Evolutionary conservation across 176 grass and related monocot species (phyloP), one percentile per base, ranked within the genome.

Genomic region (Chloris gayana): DNA sequence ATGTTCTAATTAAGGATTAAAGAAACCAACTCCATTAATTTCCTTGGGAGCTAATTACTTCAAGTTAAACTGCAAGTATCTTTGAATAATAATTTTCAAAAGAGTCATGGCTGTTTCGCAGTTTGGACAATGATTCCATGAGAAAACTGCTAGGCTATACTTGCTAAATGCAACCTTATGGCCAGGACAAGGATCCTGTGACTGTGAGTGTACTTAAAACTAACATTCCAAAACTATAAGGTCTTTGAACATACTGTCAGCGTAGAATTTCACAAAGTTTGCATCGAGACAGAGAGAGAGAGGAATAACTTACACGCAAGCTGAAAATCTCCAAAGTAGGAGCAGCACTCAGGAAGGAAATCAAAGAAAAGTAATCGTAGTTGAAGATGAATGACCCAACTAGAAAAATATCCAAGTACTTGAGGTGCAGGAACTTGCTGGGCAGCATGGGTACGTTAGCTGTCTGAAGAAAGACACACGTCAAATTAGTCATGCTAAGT

Each of bases 361-460:
- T 46, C 63, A 79, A 50, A 67, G 45, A 68, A 27, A 79, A 54
- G 15, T 54, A 79, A 50, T 79, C 77, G 5, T 60, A 18, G 53
- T 7, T 0, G 13, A 7, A 57, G 73, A 41, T 2, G 1, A 10
- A 42, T 15, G 22, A 35, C 54, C n/a, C 76, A 2, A 24, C 2
- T 26, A 66, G 2, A 5, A 1, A 41, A 67, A 79, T 38, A 14
- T 13, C 10, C 19, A 79, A 65, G 76, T 67, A 49, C 63, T 79
- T 79, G 64, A 67, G 76, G 76, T 13, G 33, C 22, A 68, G 22
- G 31, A 79, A 79, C 14, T 66, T 79, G 63, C 45, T 79, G 3
- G 63, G 32, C 45, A 67, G 14, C 30, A 79, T 19, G 35, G 76
- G 76, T 67, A 46, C 47, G 10, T 26, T 26, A 0, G 14, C 35